Evolutionary conservation across 2,329 filamentous ascomycete genomes (phyloP).

Genomic region (Sporothrix mexicana): DNA sequence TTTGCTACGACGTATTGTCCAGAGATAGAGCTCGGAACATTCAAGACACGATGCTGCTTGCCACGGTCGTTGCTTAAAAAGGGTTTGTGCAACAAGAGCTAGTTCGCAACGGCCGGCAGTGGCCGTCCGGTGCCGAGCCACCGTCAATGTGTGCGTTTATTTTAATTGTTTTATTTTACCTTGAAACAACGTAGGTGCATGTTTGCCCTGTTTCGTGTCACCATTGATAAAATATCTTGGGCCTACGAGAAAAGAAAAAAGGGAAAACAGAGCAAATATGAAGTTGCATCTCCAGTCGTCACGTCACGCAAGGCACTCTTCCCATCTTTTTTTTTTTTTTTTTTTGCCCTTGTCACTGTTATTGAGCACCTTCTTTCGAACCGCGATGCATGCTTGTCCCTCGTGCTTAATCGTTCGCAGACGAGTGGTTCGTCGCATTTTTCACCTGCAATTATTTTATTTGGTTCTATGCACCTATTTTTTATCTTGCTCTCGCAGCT

Average conservation of each 20-base stretch:
- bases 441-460: slow-evolving; percentile 4
- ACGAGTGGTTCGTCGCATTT: slow-evolving; percentile 28
- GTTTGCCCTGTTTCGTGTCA: background rate
- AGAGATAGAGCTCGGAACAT: background rate
- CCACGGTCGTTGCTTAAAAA: background rate
- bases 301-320: background rate
- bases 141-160: background rate
- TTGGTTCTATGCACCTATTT: slow-evolving; percentile 5
- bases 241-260: background rate
- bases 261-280: background rate
- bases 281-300: background rate
- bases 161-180: background rate
- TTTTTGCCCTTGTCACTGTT: background rate
- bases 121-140: background rate
- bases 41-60: background rate
- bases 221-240: background rate
- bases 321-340: too few species aligned
- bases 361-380: background rate
- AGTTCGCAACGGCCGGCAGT: background rate
- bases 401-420: slow-evolving; percentile 27
- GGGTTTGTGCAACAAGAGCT: slow-evolving; percentile 6
- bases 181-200: too few species aligned
- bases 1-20: background rate
- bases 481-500: background rate
- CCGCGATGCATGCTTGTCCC: background rate